Conservation (phyloP, 106 monocot species). For the Allium cepa region DNA sequence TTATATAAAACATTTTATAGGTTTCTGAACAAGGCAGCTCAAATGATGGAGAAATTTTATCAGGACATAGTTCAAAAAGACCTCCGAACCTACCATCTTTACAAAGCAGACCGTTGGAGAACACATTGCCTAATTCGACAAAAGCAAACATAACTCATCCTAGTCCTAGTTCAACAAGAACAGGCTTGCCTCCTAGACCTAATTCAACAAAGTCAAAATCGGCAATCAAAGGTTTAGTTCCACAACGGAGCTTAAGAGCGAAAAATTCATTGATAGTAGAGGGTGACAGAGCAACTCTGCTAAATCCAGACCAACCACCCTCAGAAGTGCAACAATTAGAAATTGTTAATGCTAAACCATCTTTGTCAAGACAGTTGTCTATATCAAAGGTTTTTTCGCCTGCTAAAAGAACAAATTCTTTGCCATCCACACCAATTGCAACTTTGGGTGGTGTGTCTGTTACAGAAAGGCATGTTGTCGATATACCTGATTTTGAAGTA, state of each 20-base stretch:
- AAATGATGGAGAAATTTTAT: conserved; percentile 17
- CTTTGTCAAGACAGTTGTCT: conserved; percentile 43
- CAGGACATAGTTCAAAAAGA: conserved; percentile 21
- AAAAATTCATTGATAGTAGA: conserved; percentile 32
- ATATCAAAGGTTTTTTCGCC: conserved; percentile 51
- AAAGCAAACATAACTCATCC: conserved; percentile 19
- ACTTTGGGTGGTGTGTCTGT: conserved; percentile 16
- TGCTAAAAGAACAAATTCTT: conserved; percentile 52
- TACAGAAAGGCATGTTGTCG: conserved; percentile 42
- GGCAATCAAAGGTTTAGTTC: conserved; percentile 36
- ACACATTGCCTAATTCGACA: conserved; percentile 26
- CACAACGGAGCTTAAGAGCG: conserved; percentile 45
- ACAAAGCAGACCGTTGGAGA: conserved; percentile 55
- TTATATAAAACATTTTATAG: conserved; percentile 15
- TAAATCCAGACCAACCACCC: conserved; percentile 28
- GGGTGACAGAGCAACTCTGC: conserved; percentile 55
- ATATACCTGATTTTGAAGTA: conserved; percentile 48
- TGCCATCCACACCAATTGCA: conserved; percentile 75
- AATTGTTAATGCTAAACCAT: conserved; percentile 39
- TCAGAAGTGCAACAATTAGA: conserved; percentile 20
- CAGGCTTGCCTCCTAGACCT: conserved; percentile 80
- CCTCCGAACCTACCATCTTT: conserved; percentile 52
- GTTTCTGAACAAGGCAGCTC: conserved; percentile 15
- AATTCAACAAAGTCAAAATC: conserved; percentile 57
- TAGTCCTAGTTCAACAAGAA: conserved; percentile 52